Evolutionary conservation across 805 yeast genomes (phyloP).

Genomic region (Metschnikowia drakensbergensis): DNA sequence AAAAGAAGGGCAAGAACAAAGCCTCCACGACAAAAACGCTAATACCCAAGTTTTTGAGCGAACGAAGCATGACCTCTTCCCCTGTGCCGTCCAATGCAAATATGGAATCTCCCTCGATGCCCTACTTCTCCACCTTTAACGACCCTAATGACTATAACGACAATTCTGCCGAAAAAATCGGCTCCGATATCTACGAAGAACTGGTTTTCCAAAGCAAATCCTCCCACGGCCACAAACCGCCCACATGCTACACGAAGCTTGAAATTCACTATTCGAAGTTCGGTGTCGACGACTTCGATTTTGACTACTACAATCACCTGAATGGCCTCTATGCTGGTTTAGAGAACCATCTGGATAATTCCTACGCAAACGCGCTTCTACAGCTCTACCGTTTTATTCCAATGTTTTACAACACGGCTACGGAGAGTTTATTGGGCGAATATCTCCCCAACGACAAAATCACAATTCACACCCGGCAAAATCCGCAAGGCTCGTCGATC

Average conservation of each 20-base stretch:
- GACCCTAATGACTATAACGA: conserved; percentile 12
- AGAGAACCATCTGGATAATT: conserved; percentile 81
- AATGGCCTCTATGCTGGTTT: conserved; percentile 59
- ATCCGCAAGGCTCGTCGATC: conserved; percentile 48
- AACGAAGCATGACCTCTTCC: conserved; percentile 25
- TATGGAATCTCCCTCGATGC: conserved; percentile 11
- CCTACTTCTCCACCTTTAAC: conserved; percentile 8
- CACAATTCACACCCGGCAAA: conserved; percentile 23
- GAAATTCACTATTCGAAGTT: conserved; percentile 81
- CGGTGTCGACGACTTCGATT: conserved; percentile 94
- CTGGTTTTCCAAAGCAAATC: conserved; percentile 21
- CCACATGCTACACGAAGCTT: conserved; percentile 61
- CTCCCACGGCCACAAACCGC: conserved; percentile 46
- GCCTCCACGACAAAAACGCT: conserved; percentile 13
- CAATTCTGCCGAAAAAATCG: conserved; percentile 10
- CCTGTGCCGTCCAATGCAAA: conserved; percentile 8
- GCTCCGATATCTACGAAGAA: conserved; percentile 6
- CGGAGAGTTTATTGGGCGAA: conserved; percentile 48
- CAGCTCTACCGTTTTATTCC: conserved; percentile 81
- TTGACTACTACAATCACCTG: conserved; percentile 76
- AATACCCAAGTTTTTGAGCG: conserved; percentile 60
- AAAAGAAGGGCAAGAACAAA: conserved; percentile 10
- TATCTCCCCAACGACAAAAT: conserved; percentile 42
- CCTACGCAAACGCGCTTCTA: conserved; percentile 66
- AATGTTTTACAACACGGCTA: conserved; percentile 61